Evolutionary conservation across 306 rosid genomes (phyloP), one percentile per base, ranked within the genome.

Genomic region (Delonix regia): DNA sequence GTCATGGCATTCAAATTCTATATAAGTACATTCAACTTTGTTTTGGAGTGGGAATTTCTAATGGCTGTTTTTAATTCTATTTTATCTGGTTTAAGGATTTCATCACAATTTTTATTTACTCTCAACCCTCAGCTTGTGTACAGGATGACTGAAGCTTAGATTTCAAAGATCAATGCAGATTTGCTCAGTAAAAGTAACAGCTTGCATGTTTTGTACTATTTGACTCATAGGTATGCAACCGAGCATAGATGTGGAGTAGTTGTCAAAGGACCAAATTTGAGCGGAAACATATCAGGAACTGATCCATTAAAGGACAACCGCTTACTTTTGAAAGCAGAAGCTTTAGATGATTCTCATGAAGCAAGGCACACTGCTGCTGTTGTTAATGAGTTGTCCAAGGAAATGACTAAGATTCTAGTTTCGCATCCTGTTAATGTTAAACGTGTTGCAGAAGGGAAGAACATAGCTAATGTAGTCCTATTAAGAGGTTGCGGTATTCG

Each of bases 181-280:
- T 66, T 41, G 4, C 52, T 66, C 10, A 19, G 34, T 14, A 75
- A 75, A 74, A 68, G 10, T 62, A 68, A 68, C 68, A 16, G 56
- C 55, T 68, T 61, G 15, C 56, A 42, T 11, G 7, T 47, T 62
- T 8, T 83, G 66, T 63, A 3, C 47, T 48, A 74, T 67, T 47
- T 39, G 66, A 83, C 57, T 42, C 73, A 47, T 71, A 94, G 98
- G 88, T 95, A 95, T 87, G 99, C 99, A 65, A 95, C 98, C 28
- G 99, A 93, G 80, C 98, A 95, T 86, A 93, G 99, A 85, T 93
- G 98, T 86, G 99, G 98, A 59, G 98, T 93, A 82, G 99, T 93
- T 44, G 97, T 91, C 39, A 93, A 93, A 86, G 97, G 99, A 78
- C 97, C 98, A 79, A 88, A 71, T 62, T 79, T 95, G 81, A 93